Conservation (phyloP, 495 filamentous ascomycete species). For the Neurospora sp. region DNA sequence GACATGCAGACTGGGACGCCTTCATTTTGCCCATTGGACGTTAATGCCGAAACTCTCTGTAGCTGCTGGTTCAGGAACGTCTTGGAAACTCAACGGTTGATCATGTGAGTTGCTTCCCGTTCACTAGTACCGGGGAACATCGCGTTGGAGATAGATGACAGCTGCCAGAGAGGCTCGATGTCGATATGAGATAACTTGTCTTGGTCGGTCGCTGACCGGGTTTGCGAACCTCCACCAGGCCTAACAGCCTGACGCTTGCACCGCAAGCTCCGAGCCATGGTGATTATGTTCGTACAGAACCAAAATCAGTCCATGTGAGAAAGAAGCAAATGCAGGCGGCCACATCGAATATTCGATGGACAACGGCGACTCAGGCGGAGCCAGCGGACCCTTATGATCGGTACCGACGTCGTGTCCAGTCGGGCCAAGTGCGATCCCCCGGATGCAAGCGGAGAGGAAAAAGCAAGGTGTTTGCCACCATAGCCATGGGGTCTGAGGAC, state of each 20-base stretch:
- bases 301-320: not conserved
- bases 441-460: not conserved
- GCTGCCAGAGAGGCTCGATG: conserved; percentile 4
- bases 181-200: conserved; percentile 12
- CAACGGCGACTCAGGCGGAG: not conserved
- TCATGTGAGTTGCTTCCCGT: conserved; percentile 13
- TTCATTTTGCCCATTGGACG: conserved; percentile 17
- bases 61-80: not conserved
- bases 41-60: conserved; percentile 5
- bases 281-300: not conserved
- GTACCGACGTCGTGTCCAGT: not conserved
- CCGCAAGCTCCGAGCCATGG: not conserved
- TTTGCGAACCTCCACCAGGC: conserved; percentile 16
- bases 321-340: not conserved
- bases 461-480: not conserved
- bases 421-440: not conserved
- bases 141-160: conserved; percentile 23
- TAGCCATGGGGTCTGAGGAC: not conserved
- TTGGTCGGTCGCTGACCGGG: conserved; percentile 17
- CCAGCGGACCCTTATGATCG: not conserved
- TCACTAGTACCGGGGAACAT: conserved; percentile 2
- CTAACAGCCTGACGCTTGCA: conserved; percentile 2
- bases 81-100: conserved; percentile 4
- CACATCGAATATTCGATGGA: not conserved
- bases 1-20: conserved; percentile 5